These are phyloP conservation scores for Sporisorium scitamineum DNA, from an alignment of 1,284 basidiomycete species.

Conservation along the genomic window DNA sequence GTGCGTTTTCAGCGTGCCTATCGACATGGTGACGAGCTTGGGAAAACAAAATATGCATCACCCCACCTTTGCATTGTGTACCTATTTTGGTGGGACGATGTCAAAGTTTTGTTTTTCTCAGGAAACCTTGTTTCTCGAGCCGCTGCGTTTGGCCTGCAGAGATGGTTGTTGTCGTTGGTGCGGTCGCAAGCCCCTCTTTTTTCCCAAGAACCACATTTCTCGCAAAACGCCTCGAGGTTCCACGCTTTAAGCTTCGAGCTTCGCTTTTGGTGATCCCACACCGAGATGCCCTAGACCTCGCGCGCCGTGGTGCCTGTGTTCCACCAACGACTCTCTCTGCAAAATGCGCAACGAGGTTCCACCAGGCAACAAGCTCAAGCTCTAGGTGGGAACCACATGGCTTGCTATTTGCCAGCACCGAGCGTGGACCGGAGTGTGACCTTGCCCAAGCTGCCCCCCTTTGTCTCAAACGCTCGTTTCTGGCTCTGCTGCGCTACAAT, in stretches of 20 bases:
- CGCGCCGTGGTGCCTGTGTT: no score
- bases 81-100: background rate
- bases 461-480: no score
- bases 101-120: background rate
- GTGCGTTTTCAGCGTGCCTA: background rate
- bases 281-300: no score
- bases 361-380: slow-evolving; percentile 22
- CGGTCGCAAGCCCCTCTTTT: slow-evolving; percentile 6
- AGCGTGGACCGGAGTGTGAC: slow-evolving; percentile 27
- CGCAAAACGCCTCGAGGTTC: slow-evolving; percentile 18
- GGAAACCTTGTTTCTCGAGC: slow-evolving; percentile 3
- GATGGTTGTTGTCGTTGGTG: background rate
- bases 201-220: slow-evolving; percentile 9
- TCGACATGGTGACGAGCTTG: background rate
- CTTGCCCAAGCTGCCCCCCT: slow-evolving; percentile 5
- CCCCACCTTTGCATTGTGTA: background rate
- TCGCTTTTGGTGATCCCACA: no score
- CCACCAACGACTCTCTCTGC: no score
- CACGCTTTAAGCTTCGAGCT: slow-evolving; percentile 1
- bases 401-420: slow-evolving; percentile 26
- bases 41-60: background rate
- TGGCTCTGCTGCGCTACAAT: slow-evolving; percentile 3
- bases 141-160: no score
- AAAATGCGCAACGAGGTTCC: no score
- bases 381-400: slow-evolving; percentile 22